phyloP scores from a whole-genome alignment of 805 yeast species.

The Candida sphagnicola region DNA sequence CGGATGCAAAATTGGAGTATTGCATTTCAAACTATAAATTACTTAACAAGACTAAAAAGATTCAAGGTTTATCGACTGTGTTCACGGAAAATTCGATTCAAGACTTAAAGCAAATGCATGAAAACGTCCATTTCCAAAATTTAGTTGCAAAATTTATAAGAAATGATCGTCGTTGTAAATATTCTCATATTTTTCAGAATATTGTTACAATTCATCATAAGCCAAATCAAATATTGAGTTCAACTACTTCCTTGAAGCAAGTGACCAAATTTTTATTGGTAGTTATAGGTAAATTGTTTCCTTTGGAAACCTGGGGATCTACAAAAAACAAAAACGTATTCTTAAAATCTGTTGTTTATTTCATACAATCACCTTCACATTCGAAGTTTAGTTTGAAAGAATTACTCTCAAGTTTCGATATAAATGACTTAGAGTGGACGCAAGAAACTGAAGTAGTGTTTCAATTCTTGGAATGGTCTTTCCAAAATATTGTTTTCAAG shows the following conservation, averaged over 20 bases:
- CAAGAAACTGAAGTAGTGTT: constrained; percentile 22
- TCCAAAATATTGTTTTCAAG: constrained; percentile 40
- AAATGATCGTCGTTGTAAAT: neutral
- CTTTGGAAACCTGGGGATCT: constrained; percentile 51
- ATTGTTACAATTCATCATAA: neutral
- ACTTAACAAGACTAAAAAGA: constrained; percentile 1
- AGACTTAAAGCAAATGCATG: neutral
- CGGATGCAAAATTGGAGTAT: neutral
- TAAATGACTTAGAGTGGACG: constrained; percentile 55
- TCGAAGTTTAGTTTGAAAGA: constrained; percentile 30
- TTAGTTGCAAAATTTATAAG: neutral
- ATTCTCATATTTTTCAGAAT: neutral
- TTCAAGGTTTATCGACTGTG: neutral
- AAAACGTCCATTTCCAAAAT: neutral
- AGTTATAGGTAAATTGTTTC: constrained; percentile 47
- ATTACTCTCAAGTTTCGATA: constrained; percentile 30
- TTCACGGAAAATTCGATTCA: neutral
- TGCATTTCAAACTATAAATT: constrained; percentile 2
- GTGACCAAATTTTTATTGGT: constrained; percentile 43
- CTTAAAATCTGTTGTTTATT: constrained; percentile 27
- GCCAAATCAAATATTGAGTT: constrained; percentile 12
- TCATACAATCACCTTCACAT: constrained; percentile 34
- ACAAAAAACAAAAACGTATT: constrained; percentile 42
- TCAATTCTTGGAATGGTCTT: constrained; percentile 57
- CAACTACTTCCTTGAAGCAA: constrained; percentile 22